A percentile compares a stretch with the other conserved stretches of the same genome.
phyloP scores from a whole-genome alignment of 257 asterid genomes.

The Cordia subcordata region DNA sequence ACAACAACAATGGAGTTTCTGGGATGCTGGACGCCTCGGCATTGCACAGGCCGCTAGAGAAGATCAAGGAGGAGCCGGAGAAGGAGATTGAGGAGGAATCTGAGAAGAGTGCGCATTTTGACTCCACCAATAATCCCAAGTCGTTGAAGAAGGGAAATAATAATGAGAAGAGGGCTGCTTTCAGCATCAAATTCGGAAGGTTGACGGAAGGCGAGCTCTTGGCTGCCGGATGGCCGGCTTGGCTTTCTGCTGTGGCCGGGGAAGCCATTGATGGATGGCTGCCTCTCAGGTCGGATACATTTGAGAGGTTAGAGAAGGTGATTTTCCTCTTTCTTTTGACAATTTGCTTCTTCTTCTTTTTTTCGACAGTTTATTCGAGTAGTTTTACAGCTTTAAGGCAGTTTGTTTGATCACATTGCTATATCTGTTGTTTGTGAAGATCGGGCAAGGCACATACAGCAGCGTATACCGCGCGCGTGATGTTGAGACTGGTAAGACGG shows the following conservation, averaged over 20 bases:
- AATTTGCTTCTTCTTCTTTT: not conserved
- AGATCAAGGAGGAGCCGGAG: constrained; percentile 80
- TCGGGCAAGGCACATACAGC: constrained; percentile 98
- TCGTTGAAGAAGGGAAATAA: constrained; percentile 25
- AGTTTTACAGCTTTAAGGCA: too few relatives aligned
- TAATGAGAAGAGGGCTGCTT: constrained; percentile 35
- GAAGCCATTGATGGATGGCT: constrained; percentile 78
- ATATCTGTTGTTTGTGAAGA: constrained; percentile 32
- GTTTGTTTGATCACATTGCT: not conserved
- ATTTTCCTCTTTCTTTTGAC: not conserved
- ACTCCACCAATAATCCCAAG: constrained; percentile 24
- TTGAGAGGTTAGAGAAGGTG: constrained; percentile 78
- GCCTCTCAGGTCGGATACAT: constrained; percentile 60
- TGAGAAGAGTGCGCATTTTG: constrained; percentile 8
- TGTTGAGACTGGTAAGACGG: constrained; percentile 60
- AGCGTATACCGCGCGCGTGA: constrained; percentile 83
- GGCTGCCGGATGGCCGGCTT: constrained; percentile 83
- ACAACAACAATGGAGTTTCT: constrained; percentile 14
- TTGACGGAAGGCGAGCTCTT: constrained; percentile 47
- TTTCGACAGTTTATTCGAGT: not conserved
- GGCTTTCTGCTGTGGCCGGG: constrained; percentile 78
- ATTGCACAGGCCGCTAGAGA: constrained; percentile 60
- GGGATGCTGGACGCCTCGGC: constrained; percentile 18
- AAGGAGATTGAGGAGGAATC: constrained; percentile 50
- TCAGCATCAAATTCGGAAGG: constrained; percentile 73